phyloP scores from a whole-genome alignment of 768 basidiomycete species.

The Lentinula boryana region DNA sequence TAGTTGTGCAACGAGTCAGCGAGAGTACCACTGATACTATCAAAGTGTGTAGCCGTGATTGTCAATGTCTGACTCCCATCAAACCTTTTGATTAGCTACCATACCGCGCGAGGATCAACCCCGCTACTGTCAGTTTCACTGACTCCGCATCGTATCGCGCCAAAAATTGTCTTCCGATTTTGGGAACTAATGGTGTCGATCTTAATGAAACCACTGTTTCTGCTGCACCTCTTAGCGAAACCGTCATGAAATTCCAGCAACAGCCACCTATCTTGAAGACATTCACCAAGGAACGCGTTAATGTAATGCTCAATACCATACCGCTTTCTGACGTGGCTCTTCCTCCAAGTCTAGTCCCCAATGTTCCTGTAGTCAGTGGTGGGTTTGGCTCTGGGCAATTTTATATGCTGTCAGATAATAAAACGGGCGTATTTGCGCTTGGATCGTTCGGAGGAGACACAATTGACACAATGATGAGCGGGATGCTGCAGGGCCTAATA shows the following conservation, averaged over 20 bases:
- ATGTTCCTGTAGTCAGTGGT: constrained; percentile 29
- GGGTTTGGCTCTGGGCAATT: constrained; percentile 50
- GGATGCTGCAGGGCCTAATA: constrained; percentile 38
- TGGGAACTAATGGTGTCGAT: constrained; percentile 27
- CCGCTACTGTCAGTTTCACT: constrained; percentile 20
- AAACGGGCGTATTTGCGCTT: constrained; percentile 50
- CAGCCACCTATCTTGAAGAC: constrained; percentile 1
- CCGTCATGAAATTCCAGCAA: constrained; percentile 9
- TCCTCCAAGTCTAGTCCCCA: constrained; percentile 30
- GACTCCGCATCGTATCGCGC: constrained; percentile 22
- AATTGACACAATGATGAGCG: constrained; percentile 32
- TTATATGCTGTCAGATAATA: constrained; percentile 44
- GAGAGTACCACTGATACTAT: constrained; percentile 20
- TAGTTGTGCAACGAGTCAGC: constrained; percentile 23
- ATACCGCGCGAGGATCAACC: constrained; percentile 28
- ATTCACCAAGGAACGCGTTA: constrained; percentile 18
- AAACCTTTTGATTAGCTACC: constrained; percentile 19
- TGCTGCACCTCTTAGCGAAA: neutral
- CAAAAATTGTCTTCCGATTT: constrained; percentile 27
- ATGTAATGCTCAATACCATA: constrained; percentile 23
- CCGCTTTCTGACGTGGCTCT: constrained; percentile 23
- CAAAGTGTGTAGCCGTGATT: constrained; percentile 15
- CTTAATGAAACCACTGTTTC: constrained; percentile 4
- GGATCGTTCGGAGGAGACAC: constrained; percentile 49
- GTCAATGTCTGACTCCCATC: neutral